These are phyloP conservation scores for Ottelia alismoides DNA, from an alignment of 106 monocot species.

Conservation along the genomic window DNA sequence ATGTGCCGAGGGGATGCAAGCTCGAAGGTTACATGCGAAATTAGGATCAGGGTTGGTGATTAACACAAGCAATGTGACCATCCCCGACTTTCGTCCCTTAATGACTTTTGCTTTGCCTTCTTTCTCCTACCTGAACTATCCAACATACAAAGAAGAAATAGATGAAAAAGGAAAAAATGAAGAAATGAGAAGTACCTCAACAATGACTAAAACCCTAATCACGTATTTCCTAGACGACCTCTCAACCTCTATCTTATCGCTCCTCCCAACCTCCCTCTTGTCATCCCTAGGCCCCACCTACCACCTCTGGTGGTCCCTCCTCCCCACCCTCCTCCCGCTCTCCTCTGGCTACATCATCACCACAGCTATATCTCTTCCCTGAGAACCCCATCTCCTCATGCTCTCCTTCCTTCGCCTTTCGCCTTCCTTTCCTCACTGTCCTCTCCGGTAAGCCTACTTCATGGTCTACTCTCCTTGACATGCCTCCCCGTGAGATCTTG, in stretches of 20 bases:
- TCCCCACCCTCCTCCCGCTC: conserved; percentile 18
- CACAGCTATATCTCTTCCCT: conserved; percentile 58
- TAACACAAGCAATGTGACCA: too few species aligned
- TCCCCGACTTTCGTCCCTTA: too few species aligned
- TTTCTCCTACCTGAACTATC: too few species aligned
- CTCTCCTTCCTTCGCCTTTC: conserved; percentile 29
- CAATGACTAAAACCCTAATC: too few species aligned
- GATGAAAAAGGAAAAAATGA: too few species aligned
- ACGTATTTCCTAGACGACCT: conserved; percentile 71
- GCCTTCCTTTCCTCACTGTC: conserved; percentile 33
- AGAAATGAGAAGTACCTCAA: too few species aligned
- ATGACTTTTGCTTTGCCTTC: too few species aligned
- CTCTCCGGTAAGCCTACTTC: not conserved
- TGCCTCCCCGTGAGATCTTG: conserved; percentile 66
- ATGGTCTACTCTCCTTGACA: conserved; percentile 43
- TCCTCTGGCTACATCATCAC: too few species aligned
- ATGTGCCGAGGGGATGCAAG: too few species aligned
- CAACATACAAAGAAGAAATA: too few species aligned
- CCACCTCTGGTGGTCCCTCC: conserved; percentile 30
- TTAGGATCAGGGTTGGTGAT: too few species aligned
- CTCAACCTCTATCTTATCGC: conserved; percentile 45
- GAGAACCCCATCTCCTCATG: conserved; percentile 40
- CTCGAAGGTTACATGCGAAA: too few species aligned
- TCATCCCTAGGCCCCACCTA: conserved; percentile 38
- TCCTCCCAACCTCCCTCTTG: conserved; percentile 47